Percentiles rank a stretch among this genome's conserved stretches.
Conservation (phyloP, 495 filamentous ascomycete genomes). For the Pseudevernia furfuracea region DNA sequence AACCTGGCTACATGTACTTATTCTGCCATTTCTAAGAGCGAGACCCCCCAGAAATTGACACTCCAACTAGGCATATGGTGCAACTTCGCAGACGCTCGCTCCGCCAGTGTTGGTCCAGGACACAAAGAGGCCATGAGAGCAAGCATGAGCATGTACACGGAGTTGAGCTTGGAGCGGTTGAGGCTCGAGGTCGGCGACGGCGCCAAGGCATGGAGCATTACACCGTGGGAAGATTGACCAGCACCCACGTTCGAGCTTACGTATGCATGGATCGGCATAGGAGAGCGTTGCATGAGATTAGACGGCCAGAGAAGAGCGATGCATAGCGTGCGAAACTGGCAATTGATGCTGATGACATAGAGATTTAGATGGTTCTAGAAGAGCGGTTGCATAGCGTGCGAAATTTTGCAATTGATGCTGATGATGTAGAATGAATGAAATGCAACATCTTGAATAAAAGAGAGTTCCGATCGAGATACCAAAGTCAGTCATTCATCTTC, state of each 20-base stretch:
- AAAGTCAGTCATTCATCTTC: too few relatives aligned
- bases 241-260: too few relatives aligned
- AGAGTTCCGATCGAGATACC: too few relatives aligned
- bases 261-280: background rate
- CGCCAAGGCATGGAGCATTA: constrained; percentile 20
- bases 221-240: constrained; percentile 16
- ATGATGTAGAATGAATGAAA: too few relatives aligned
- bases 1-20: constrained; percentile 58
- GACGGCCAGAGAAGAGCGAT: background rate
- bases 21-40: background rate
- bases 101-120: constrained; percentile 56
- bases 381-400: too few relatives aligned
- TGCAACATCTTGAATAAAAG: too few relatives aligned
- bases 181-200: constrained; percentile 21
- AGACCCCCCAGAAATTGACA: constrained; percentile 10
- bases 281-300: background rate
- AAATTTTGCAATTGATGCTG: too few relatives aligned
- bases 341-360: background rate
- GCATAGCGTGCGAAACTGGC: background rate
- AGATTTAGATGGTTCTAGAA: too few relatives aligned
- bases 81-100: constrained; percentile 57
- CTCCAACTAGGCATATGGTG: constrained; percentile 55
- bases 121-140: constrained; percentile 32
- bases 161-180: constrained; percentile 24
- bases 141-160: constrained; percentile 23